Evolutionary conservation across 2,329 filamentous ascomycete species (phyloP), one percentile per base, ranked within the genome.

Genomic region (Davidsoniella australis): DNA sequence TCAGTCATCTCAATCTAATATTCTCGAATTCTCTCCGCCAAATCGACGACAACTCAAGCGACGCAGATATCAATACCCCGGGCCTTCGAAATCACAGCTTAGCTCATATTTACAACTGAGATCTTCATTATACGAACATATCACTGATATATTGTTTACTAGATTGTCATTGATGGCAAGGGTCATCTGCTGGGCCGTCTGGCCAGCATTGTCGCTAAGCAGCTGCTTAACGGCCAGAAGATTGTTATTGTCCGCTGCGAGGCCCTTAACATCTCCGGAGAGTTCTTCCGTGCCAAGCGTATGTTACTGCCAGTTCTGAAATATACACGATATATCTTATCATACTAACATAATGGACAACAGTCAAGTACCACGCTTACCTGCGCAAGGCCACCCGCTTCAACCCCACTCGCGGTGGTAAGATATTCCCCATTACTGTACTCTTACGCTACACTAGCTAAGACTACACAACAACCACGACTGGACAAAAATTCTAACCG

Each of bases 221-320:
- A 96, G 78, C 82, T 96, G 66, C 85, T 96, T 63, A 93, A 82
- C 72, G 89, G 89, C 69, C 89, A 96, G 78, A 96, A 96, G 84
- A 93, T 98, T 68, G 89, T 96, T 65, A 76, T 98, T 63, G 91
- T 98, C 69, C 86, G 91, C 78, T 93, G 85, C 74, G 91, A 98
- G 76, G 87, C 86, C 64, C 81, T 98, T 71, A 98, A 98, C 82
- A 98, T 98, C 80, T 98, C 91, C 62, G 91, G 91, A 75, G 91
- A 96, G 78, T 98, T 98, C 85, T 98, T 98, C 85, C 87, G 91
- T 71, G 82, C 89, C 62, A 98, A 98, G 84, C 84, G 91, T 98
- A 94, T 72, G 89, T 94, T 65, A 57, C 24, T 47, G 6, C 41
- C 9, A 48, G 26, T 29, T 14, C 36, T 29, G 38, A 23, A 18